These are phyloP conservation scores for Dipteronia dyeriana DNA, from an alignment of 345 rosid species.

Conservation along the genomic window DNA sequence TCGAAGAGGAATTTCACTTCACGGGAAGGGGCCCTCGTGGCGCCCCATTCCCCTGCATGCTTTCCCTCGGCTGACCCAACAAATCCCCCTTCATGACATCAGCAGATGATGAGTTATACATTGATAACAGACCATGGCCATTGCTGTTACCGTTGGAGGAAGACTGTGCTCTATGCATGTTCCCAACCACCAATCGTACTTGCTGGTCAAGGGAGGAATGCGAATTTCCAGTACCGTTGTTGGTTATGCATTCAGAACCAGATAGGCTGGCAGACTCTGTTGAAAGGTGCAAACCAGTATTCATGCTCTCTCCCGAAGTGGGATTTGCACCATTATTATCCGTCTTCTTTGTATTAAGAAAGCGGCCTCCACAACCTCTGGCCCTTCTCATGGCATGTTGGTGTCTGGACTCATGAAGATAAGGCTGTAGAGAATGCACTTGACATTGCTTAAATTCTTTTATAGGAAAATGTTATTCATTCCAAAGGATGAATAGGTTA, in stretches of 20 bases:
- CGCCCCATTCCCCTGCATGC: conserved; percentile 32
- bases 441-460: not conserved
- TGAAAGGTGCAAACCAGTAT: conserved; percentile 28
- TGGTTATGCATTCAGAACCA: conserved; percentile 21
- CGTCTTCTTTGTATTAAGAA: conserved; percentile 53
- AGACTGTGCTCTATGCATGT: conserved; percentile 15
- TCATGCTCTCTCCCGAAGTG: conserved; percentile 23
- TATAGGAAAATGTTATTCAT: not conserved
- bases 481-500: not conserved
- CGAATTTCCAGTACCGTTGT: conserved; percentile 19
- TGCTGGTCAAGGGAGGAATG: conserved; percentile 26
- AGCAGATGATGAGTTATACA: conserved; percentile 23
- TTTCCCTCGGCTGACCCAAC: conserved; percentile 35
- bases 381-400: conserved; percentile 74
- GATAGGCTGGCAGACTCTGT: conserved; percentile 23
- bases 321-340: conserved; percentile 28
- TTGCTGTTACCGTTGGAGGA: conserved; percentile 22
- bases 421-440: conserved; percentile 48
- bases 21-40: conserved; percentile 31
- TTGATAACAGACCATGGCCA: conserved; percentile 24
- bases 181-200: conserved; percentile 23
- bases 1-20: conserved; percentile 23
- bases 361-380: conserved; percentile 76
- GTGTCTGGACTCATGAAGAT: conserved; percentile 83
- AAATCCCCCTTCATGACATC: conserved; percentile 11